Conservation (phyloP, 2,329 filamentous ascomycete species). For the Periconia sp. region DNA sequence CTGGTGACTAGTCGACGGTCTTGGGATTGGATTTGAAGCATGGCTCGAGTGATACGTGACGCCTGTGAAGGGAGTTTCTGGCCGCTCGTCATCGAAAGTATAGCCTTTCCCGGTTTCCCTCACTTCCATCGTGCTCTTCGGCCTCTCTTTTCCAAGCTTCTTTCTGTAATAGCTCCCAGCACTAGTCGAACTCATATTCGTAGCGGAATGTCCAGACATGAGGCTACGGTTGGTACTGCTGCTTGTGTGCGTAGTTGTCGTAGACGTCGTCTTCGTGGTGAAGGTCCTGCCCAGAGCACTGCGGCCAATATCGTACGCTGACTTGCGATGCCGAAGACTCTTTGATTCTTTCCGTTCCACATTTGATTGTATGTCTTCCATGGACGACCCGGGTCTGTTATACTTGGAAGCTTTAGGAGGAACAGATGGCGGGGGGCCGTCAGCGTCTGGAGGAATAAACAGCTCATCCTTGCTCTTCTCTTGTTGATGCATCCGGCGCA, state of each 20-base stretch:
- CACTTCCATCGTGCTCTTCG: slow-evolving; percentile 67
- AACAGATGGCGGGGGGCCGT: slow-evolving; percentile 58
- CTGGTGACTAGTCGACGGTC: slow-evolving; percentile 52
- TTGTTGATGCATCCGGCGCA: slow-evolving; percentile 68
- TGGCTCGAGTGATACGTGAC: slow-evolving; percentile 93
- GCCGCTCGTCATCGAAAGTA: slow-evolving; percentile 45
- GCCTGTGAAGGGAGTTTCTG: slow-evolving; percentile 65
- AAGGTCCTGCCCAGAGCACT: slow-evolving; percentile 74
- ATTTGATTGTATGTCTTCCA: slow-evolving; percentile 26
- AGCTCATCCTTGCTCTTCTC: slow-evolving; percentile 50
- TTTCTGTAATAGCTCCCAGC: slow-evolving; percentile 88
- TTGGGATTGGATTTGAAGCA: slow-evolving; percentile 57
- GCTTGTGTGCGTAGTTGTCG: slow-evolving; percentile 65
- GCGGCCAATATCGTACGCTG: slow-evolving; percentile 74
- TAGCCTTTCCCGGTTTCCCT: slow-evolving; percentile 44
- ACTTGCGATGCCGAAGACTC: slow-evolving; percentile 64
- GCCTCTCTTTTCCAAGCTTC: slow-evolving; percentile 56
- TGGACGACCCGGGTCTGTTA: slow-evolving; percentile 44
- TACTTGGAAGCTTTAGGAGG: slow-evolving; percentile 59
- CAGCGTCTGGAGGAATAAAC: slow-evolving; percentile 46
- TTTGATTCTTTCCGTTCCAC: slow-evolving; percentile 33
- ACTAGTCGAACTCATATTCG: slow-evolving; percentile 90
- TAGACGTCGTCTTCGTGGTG: slow-evolving; percentile 86
- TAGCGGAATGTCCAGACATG: slow-evolving; percentile 91
- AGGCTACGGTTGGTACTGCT: slow-evolving; percentile 79